Conservation (phyloP, 352 stramenopile species). For the Discostella stelligera region DNA sequence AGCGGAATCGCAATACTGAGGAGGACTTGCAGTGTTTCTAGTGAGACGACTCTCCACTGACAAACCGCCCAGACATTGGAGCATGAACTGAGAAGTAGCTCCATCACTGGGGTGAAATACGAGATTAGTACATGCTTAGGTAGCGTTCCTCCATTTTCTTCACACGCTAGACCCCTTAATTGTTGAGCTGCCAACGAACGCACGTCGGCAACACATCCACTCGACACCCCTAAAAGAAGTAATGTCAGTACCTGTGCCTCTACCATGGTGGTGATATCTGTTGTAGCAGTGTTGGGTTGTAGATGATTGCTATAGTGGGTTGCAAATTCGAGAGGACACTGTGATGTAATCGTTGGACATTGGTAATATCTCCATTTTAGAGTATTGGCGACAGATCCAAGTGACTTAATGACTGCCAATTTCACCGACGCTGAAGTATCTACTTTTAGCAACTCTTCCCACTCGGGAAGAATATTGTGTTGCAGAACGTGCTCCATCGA, state of each 20-base stretch:
- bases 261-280: conserved; percentile 18
- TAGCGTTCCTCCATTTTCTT: conserved; percentile 11
- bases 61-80: conserved; percentile 14
- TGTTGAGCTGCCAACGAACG: conserved; percentile 13
- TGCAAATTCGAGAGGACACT: background rate
- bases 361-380: conserved; percentile 30
- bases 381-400: conserved; percentile 21
- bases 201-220: conserved; percentile 23
- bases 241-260: conserved; percentile 33
- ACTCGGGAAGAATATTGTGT: conserved; percentile 27
- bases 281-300: background rate
- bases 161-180: conserved; percentile 3
- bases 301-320: background rate
- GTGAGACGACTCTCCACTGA: conserved; percentile 27
- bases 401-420: conserved; percentile 25
- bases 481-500: conserved; percentile 27
- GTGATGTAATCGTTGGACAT: background rate
- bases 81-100: conserved; percentile 22
- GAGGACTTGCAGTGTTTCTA: conserved; percentile 44
- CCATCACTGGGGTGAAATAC: conserved; percentile 37
- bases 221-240: conserved; percentile 35
- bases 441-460: conserved; percentile 38
- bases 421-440: conserved; percentile 42
- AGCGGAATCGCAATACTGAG: conserved; percentile 27
- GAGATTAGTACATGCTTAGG: background rate